Evolutionary conservation across 768 basidiomycete species (phyloP), one percentile per base, ranked within the genome.

Genomic region (Suillus sp.): DNA sequence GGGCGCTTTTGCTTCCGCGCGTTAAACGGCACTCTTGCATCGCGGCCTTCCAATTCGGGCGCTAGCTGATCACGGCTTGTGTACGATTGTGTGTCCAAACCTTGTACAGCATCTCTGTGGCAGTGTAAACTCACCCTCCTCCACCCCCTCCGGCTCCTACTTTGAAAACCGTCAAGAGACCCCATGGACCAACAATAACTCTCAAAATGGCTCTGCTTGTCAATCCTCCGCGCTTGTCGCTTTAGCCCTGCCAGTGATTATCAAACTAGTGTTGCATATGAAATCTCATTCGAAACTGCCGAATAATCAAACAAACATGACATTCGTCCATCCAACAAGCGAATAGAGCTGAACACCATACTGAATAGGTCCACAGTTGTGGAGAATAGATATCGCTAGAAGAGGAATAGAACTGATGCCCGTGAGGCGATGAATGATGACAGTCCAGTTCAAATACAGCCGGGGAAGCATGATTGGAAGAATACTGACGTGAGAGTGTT

Each of bases 181-280:
- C 34, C 63, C 71, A 70, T 63, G 25, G 50, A 35, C 30, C 40
- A 16, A 32, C 58, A 73, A 64, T 73, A 70, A 74, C 67, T 56
- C 74, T 74, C 25, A 22, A 66, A 67, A 45, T 56, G 71, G 71
- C 11, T 64, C 66, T 40, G 67, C 61, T 62, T 62, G 66, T 45
- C 60, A 55, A 61, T 66, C 67, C 56, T 75, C 74, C 74, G 75
- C 72, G 71, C 75, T 65, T 71, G 75, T 76, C 74, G 74, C 69
- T 64, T 61, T 60, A 27, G 37, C 64, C 59, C 55, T 68, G 61
- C 57, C 61, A 48, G 25, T 43, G 47, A 62, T 62, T 64, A 75
- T 68, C 72, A 73, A 69, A 71, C 71, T 38, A 55, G 45, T 55
- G n/a, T 43, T 43, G 9, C 6, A 8, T 37, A 56, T 25, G 25